Evolutionary conservation across 1,284 basidiomycete species (phyloP).

Genomic region (Naganishia sp.): DNA sequence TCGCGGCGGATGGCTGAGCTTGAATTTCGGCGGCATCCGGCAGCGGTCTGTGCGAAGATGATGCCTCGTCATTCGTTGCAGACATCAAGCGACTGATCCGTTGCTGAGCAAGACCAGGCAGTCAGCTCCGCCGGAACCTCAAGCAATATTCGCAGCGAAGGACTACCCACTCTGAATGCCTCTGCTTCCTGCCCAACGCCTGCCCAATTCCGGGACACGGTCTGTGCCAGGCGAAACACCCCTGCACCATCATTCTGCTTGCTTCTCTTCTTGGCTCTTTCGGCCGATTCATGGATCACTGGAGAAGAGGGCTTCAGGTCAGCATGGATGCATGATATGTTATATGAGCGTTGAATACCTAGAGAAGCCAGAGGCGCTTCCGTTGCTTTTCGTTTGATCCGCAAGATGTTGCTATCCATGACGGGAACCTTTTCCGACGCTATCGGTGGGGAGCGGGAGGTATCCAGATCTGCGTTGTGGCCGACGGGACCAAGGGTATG

Average conservation of each 20-base stretch:
- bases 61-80: not conserved
- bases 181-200: conserved; percentile 49
- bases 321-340: not conserved
- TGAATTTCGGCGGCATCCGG: not conserved
- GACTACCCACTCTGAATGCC: conserved; percentile 43
- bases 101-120: conserved; percentile 3
- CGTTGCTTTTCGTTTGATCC: conserved; percentile 55
- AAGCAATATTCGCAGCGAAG: not conserved
- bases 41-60: not conserved
- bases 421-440: too few relatives aligned
- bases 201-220: conserved; percentile 52
- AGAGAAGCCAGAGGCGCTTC: conserved; percentile 52
- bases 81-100: conserved; percentile 17
- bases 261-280: conserved; percentile 35
- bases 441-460: not conserved
- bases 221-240: conserved; percentile 54
- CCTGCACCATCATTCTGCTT: conserved; percentile 41
- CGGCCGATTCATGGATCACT: conserved; percentile 48
- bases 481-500: too few relatives aligned
- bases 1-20: not conserved
- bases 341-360: conserved; percentile 38
- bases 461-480: not conserved
- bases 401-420: conserved; percentile 44
- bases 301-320: not conserved
- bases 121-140: not conserved